Evolutionary conservation across 495 filamentous ascomycete species (phyloP).

Genomic region (Hypoxylon crocopeplum): DNA sequence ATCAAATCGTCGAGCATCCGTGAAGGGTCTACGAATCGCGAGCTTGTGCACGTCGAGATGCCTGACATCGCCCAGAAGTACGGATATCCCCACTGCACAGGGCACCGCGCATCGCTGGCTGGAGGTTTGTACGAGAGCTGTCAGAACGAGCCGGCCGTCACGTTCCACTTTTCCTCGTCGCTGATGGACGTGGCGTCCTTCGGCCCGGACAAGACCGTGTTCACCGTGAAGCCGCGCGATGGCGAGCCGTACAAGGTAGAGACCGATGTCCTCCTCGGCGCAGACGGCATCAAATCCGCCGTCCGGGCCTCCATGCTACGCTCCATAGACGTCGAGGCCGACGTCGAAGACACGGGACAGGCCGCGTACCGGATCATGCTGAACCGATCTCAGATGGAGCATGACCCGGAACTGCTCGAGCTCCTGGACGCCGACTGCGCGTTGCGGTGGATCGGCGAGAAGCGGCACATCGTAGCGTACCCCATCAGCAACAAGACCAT

Average conservation of each 20-base stretch:
- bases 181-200: constrained; percentile 62
- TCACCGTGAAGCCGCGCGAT: constrained; percentile 64
- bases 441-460: constrained; percentile 79
- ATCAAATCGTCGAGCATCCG: constrained; percentile 55
- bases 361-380: constrained; percentile 90
- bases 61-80: constrained; percentile 70
- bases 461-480: constrained; percentile 84
- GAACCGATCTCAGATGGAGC: constrained; percentile 66
- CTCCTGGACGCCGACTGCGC: constrained; percentile 72
- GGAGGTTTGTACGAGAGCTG: constrained; percentile 72
- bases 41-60: constrained; percentile 74
- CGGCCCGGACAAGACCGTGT: constrained; percentile 56
- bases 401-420: constrained; percentile 70
- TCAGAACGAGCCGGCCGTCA: constrained; percentile 66
- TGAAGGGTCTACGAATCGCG: constrained; percentile 69
- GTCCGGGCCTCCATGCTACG: constrained; percentile 69
- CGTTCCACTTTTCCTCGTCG: constrained; percentile 69
- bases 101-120: constrained; percentile 77
- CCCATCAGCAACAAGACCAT: constrained; percentile 74
- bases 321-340: constrained; percentile 57
- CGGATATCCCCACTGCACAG: constrained; percentile 77
- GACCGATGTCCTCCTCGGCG: constrained; percentile 73
- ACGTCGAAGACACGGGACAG: constrained; percentile 74
- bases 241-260: constrained; percentile 62
- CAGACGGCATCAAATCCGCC: constrained; percentile 75